These are phyloP conservation scores for Colletotrichum coccodes DNA, from an alignment of 2,329 filamentous ascomycete genomes.

Conservation along the genomic window DNA sequence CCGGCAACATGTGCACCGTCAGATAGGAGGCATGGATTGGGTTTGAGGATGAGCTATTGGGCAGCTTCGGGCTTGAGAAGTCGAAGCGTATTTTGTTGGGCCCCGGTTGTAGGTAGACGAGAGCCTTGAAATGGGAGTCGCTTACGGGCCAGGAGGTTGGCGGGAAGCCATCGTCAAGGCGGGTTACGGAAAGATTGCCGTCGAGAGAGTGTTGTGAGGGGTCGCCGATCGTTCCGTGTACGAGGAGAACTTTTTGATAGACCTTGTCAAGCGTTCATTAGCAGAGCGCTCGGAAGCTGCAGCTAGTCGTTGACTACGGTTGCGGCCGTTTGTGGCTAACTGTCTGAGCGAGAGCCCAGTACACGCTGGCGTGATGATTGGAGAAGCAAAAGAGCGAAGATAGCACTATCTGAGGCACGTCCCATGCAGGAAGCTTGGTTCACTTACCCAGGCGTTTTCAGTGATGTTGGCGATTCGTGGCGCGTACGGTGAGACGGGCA, in stretches of 20 bases:
- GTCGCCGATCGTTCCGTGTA: slow-evolving; percentile 86
- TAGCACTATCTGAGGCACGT: not conserved
- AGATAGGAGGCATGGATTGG: slow-evolving; percentile 82
- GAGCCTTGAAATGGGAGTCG: slow-evolving; percentile 89
- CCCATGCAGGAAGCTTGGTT: not conserved
- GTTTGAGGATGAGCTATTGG: slow-evolving; percentile 72
- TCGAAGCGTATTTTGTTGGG: slow-evolving; percentile 90
- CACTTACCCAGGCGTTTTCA: slow-evolving; percentile 84
- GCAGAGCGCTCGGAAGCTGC: slow-evolving; percentile 28
- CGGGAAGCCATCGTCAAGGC: slow-evolving; percentile 88
- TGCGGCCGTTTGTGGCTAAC: not conserved
- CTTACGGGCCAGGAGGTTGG: slow-evolving; percentile 86
- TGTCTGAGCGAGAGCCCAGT: not conserved
- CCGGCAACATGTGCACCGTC: slow-evolving; percentile 86
- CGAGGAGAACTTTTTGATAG: slow-evolving; percentile 87
- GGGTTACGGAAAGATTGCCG: slow-evolving; percentile 80
- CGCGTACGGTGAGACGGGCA: slow-evolving; percentile 80
- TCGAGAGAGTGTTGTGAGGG: slow-evolving; percentile 68
- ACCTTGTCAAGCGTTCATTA: slow-evolving; percentile 65
- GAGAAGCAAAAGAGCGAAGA: not conserved
- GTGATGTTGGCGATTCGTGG: slow-evolving; percentile 82
- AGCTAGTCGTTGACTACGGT: slow-evolving; percentile 10
- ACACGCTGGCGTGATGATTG: not conserved
- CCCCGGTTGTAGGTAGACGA: slow-evolving; percentile 90
- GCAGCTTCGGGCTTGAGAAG: slow-evolving; percentile 84